Percentiles rank a stretch among this genome's conserved stretches.
These are phyloP conservation scores for Trichosporon sp. DNA, from an alignment of 1,284 basidiomycete species.

Conservation along the genomic window DNA sequence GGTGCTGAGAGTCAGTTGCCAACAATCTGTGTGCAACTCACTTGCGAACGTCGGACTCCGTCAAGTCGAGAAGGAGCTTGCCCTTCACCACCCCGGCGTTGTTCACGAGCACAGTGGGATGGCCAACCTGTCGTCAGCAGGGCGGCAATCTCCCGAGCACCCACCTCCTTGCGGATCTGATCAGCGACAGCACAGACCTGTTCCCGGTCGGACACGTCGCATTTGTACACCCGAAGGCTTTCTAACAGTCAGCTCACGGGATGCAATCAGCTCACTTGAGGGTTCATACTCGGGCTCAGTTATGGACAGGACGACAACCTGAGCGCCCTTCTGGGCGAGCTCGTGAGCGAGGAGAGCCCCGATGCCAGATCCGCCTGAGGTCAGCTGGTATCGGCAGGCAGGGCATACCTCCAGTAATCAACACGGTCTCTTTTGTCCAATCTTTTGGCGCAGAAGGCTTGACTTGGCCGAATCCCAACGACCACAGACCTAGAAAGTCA, in stretches of 20 bases:
- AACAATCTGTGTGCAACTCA: conserved; percentile 54
- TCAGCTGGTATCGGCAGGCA: background rate
- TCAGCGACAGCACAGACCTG: conserved; percentile 73
- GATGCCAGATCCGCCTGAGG: conserved; percentile 78
- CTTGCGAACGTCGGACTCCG: conserved; percentile 75
- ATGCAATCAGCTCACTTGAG: conserved; percentile 18
- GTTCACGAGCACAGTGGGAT: conserved; percentile 88
- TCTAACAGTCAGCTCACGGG: conserved; percentile 44
- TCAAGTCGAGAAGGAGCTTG: conserved; percentile 77
- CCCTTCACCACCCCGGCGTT: conserved; percentile 96
- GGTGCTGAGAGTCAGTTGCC: conserved; percentile 63
- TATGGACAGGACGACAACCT: conserved; percentile 81
- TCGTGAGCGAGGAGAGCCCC: conserved; percentile 83
- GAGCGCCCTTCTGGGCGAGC: conserved; percentile 75
- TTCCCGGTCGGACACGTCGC: conserved; percentile 84
- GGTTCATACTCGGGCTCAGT: conserved; percentile 65
- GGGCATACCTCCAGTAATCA: conserved; percentile 80
- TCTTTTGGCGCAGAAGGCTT: background rate
- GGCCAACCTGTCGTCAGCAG: conserved; percentile 66
- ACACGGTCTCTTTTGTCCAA: conserved; percentile 81
- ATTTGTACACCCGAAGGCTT: conserved; percentile 71
- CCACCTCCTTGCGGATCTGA: conserved; percentile 72
- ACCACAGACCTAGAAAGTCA: conserved; percentile 5
- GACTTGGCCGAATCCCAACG: background rate
- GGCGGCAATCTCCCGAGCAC: conserved; percentile 22